phyloP scores from a whole-genome alignment of 2,329 filamentous ascomycete genomes.

The Pseudomassariella vexata region DNA sequence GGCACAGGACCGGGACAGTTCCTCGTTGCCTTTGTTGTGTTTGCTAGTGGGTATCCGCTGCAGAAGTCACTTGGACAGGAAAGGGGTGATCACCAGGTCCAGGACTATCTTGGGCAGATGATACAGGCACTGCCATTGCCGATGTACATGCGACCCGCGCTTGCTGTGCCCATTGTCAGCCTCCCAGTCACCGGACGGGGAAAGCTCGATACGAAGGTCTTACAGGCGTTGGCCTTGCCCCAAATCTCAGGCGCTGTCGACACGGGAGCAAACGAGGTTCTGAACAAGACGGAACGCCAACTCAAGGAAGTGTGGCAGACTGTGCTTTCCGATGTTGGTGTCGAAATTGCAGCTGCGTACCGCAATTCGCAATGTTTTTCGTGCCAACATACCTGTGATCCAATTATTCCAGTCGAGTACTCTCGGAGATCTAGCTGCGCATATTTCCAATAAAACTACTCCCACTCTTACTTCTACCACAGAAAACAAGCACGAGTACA shows the following conservation, averaged over 20 bases:
- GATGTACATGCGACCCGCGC: constrained; percentile 27
- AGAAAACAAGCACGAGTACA: constrained; percentile 1
- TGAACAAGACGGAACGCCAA: constrained; percentile 1
- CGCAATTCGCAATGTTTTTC: constrained; percentile 25
- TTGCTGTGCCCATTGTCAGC: constrained; percentile 17
- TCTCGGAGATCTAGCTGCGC: constrained; percentile 35
- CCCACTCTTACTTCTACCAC: too few relatives aligned
- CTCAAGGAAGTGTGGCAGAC: constrained; percentile 12
- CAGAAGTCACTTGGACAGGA: too few relatives aligned
- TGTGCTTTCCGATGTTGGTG: constrained; percentile 14
- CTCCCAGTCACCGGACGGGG: constrained; percentile 23
- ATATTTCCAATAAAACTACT: too few relatives aligned
- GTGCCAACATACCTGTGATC: constrained; percentile 22
- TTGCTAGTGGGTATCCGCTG: too few relatives aligned
- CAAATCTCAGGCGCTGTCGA: too few relatives aligned
- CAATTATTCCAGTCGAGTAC: constrained; percentile 32
- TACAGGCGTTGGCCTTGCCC: constrained; percentile 5
- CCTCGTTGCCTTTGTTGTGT: constrained; percentile 23
- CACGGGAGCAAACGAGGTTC: too few relatives aligned
- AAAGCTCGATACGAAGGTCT: constrained; percentile 21
- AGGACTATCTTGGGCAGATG: constrained; percentile 8
- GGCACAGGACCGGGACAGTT: constrained; percentile 6
- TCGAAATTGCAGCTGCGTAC: constrained; percentile 25
- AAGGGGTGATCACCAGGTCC: too few relatives aligned
- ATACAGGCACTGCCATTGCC: constrained; percentile 18